phyloP scores from a whole-genome alignment of 805 yeast species.

The Schwanniomyces vanrijiae region DNA sequence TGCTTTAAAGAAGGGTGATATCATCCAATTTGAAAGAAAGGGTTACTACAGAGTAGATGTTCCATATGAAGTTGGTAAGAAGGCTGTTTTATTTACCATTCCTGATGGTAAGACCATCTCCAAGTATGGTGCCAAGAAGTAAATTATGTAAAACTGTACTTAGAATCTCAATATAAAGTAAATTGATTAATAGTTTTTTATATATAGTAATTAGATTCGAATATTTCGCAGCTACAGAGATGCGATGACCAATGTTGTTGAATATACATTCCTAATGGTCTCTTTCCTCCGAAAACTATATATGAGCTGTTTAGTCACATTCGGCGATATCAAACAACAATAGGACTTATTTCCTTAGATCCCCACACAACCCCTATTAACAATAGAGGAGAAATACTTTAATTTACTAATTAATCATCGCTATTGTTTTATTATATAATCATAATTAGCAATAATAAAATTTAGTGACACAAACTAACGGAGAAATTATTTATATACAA shows the following conservation, averaged over 20 bases:
- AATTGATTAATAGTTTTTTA: too few relatives aligned
- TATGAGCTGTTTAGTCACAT: too few relatives aligned
- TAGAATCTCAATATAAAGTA: background rate
- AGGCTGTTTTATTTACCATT: constrained; percentile 82
- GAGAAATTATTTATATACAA: background rate
- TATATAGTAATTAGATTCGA: too few relatives aligned
- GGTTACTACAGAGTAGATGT: constrained; percentile 88
- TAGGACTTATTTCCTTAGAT: background rate
- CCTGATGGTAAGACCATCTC: constrained; percentile 83
- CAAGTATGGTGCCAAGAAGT: constrained; percentile 36
- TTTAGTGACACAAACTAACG: background rate
- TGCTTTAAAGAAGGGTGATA: constrained; percentile 77
- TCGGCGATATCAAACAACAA: too few relatives aligned
- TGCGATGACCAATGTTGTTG: background rate
- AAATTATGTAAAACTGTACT: constrained; percentile 5
- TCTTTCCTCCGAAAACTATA: too few relatives aligned
- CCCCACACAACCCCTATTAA: background rate
- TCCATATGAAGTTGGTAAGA: constrained; percentile 54
- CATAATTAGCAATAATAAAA: background rate
- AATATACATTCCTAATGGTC: too few relatives aligned
- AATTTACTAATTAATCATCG: background rate
- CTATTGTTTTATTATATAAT: background rate
- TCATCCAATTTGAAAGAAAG: constrained; percentile 94
- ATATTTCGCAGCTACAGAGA: background rate
- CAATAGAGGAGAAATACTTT: background rate